Evolutionary conservation across 805 yeast genomes (phyloP).

Genomic region (Nakazawaea peltata): DNA sequence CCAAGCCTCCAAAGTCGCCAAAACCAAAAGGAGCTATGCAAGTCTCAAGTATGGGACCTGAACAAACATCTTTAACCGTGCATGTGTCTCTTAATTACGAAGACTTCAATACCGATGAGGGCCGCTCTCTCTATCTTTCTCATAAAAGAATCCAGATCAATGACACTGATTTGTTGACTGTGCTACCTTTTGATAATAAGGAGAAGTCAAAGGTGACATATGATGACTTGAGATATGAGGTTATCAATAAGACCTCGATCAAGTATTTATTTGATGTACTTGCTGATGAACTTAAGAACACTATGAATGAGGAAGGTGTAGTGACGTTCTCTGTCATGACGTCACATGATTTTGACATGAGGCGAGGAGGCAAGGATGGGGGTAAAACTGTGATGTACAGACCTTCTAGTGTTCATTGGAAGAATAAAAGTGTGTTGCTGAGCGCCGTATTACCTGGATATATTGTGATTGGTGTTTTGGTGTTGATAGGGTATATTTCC

Average conservation of each 20-base stretch:
- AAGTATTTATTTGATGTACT: slow-evolving; percentile 1
- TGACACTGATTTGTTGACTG: slow-evolving; percentile 4
- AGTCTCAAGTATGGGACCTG: slow-evolving; percentile 3
- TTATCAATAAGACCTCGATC: slow-evolving; percentile 1
- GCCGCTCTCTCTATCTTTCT: background rate
- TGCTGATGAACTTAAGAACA: background rate
- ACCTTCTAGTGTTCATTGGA: slow-evolving; percentile 1
- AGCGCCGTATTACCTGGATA: slow-evolving; percentile 7
- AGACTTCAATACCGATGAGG: background rate
- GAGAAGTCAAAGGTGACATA: slow-evolving; percentile 1
- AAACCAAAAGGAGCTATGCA: background rate
- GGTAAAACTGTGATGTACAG: slow-evolving; percentile 3
- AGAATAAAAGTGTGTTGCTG: slow-evolving; percentile 1
- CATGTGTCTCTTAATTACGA: background rate
- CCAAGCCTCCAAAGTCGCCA: too few species aligned
- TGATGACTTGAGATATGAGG: slow-evolving; percentile 2
- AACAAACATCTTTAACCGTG: background rate
- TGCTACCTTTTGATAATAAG: slow-evolving; percentile 2
- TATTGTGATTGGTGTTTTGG: background rate
- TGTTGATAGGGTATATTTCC: slow-evolving; percentile 2
- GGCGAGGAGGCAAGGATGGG: too few species aligned
- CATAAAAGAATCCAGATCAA: background rate
- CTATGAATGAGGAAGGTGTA: slow-evolving; percentile 1
- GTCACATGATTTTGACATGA: background rate
- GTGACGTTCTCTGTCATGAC: background rate